phyloP scores from a whole-genome alignment of 2,329 filamentous ascomycete species.

The Arthrinium puccinioides region DNA sequence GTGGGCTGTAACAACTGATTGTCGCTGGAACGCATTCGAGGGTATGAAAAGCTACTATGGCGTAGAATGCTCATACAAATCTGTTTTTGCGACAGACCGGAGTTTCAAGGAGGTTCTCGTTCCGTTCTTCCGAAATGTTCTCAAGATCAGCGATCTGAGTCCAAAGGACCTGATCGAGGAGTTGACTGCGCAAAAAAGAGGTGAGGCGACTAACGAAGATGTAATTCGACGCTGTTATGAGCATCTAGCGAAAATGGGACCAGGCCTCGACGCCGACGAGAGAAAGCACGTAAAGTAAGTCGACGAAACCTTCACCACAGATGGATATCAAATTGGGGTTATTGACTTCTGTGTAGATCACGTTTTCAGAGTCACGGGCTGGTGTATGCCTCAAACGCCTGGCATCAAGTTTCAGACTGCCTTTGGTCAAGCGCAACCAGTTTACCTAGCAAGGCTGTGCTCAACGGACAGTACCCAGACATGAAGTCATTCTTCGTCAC shows the following conservation, averaged over 20 bases:
- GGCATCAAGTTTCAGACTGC: conserved; percentile 22
- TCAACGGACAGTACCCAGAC: conserved; percentile 20
- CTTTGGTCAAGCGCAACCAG: conserved; percentile 25
- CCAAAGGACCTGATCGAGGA: not conserved
- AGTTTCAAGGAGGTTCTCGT: not conserved
- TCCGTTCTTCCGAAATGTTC: not conserved
- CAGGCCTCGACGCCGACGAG: too few species aligned
- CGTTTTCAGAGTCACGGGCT: too few species aligned
- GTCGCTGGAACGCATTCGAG: not conserved
- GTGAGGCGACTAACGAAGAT: too few species aligned
- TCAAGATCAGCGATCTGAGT: not conserved
- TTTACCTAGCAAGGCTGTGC: conserved; percentile 16
- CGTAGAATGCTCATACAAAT: not conserved
- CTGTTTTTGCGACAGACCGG: too few species aligned
- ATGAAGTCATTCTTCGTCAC: conserved; percentile 23
- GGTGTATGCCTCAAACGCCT: too few species aligned
- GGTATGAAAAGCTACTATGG: not conserved
- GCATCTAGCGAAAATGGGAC: too few species aligned
- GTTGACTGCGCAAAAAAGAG: too few species aligned
- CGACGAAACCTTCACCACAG: too few species aligned
- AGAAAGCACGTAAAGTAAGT: too few species aligned
- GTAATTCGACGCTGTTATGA: too few species aligned
- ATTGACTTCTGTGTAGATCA: too few species aligned
- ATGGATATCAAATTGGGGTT: too few species aligned
- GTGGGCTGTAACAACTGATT: not conserved